Conservation (phyloP, 257 asterid species). For the Primulina huaijiensis region DNA sequence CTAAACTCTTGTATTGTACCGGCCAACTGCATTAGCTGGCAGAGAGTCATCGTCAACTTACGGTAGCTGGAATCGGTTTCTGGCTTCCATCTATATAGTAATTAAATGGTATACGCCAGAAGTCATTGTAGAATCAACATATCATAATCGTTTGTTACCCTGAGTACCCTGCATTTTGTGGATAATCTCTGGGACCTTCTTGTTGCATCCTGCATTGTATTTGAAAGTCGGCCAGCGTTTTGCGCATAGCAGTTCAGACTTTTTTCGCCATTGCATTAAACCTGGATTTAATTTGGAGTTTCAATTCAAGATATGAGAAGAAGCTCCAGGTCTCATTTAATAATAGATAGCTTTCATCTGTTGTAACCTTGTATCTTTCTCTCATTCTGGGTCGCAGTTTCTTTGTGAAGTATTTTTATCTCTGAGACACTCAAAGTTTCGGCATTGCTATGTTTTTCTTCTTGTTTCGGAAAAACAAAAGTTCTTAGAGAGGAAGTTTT, state of each 20-base stretch:
- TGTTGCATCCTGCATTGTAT: background rate
- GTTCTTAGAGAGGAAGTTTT: too few species aligned
- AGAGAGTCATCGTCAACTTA: constrained; percentile 30
- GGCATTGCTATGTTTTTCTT: too few species aligned
- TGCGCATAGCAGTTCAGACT: background rate
- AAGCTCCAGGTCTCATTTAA: background rate
- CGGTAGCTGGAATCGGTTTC: constrained; percentile 61
- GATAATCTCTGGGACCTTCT: background rate
- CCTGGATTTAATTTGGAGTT: background rate
- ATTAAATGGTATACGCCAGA: constrained; percentile 30
- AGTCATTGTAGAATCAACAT: constrained; percentile 70
- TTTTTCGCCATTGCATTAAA: background rate
- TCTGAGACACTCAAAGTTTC: too few species aligned
- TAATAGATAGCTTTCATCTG: background rate
- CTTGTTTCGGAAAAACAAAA: too few species aligned
- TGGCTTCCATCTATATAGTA: constrained; percentile 39
- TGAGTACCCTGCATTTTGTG: constrained; percentile 46
- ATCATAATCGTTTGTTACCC: constrained; percentile 61
- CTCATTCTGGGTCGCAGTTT: too few species aligned
- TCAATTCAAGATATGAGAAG: background rate
- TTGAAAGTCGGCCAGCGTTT: background rate
- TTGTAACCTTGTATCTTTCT: background rate
- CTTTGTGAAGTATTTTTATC: too few species aligned
- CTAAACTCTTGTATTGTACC: constrained; percentile 35
- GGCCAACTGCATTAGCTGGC: constrained; percentile 55